Evolutionary conservation across 2,329 filamentous ascomycete genomes (phyloP), one percentile per base, ranked within the genome.

Genomic region (Penicillium sp.): DNA sequence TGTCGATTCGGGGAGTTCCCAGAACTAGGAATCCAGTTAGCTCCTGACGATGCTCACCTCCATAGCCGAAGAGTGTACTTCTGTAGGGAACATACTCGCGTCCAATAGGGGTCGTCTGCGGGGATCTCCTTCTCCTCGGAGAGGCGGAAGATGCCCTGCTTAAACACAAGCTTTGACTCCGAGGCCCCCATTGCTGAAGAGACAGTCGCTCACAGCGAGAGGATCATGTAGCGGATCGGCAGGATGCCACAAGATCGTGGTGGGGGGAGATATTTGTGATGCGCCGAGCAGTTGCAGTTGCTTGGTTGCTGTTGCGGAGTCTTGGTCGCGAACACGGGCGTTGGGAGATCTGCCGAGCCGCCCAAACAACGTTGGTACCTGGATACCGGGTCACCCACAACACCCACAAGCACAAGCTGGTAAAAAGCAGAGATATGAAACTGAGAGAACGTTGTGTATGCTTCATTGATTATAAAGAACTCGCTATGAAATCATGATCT

Each of bases 101-200:
- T 83, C 93, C 93, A 98, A 72, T 95, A 96, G 13, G 81, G 76
- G 71, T 96, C 88, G 68, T 93, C 85, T 41, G 88, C 81, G 45
- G 88, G 78, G 62, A 97, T 96, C 64, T 86, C 78, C 53, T 83
- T 82, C 65, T 94, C 86, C 66, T 95, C 89, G n/a, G 89, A 93
- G 44, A 98, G 81, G 63, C 86, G 83, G 74, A 97, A 96, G 73
- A 97, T 94, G 70, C 90, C 91, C 71, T 94, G 87, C 72, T 96
- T 97, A 79, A 98, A 97, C 63, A 91, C 88, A 63, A 97, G 83
- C 78, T 97, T 97, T 60, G 91, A 97, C 73, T 97, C 91, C 71
- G 91, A 96, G 64, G 91, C 91, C 69, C 93, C 93, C 93, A 98
- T 98, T 41, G 59, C 47, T 63, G 53, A 58, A 53, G 47, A 52